Percentiles rank a stretch among this genome's conserved stretches.
phyloP scores from a whole-genome alignment of 2,329 filamentous ascomycete genomes.

The Xylariaceae sp. region DNA sequence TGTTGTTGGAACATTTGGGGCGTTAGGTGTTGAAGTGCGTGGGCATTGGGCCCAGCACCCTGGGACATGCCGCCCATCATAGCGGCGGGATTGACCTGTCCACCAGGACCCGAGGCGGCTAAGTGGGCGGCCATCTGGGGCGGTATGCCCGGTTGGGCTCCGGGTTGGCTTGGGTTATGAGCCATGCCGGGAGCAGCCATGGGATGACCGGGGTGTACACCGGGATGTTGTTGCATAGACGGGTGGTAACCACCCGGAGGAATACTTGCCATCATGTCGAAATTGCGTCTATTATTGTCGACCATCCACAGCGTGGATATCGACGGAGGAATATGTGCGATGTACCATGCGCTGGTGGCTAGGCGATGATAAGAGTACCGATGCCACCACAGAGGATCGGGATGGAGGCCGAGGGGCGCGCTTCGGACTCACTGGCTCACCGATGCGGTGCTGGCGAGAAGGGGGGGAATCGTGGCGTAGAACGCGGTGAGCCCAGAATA shows the following conservation, averaged over 20 bases:
- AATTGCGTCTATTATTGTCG: slow-evolving; percentile 42
- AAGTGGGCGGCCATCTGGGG: slow-evolving; percentile 65
- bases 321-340: slow-evolving; percentile 41
- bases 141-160: slow-evolving; percentile 59
- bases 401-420: slow-evolving; percentile 2
- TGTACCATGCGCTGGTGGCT: slow-evolving; percentile 43
- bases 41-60: slow-evolving; percentile 58
- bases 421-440: neutral
- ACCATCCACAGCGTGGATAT: slow-evolving; percentile 57
- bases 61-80: slow-evolving; percentile 76
- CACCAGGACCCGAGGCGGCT: slow-evolving; percentile 65
- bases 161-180: slow-evolving; percentile 65
- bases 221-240: slow-evolving; percentile 66
- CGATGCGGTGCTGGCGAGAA: neutral
- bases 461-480: neutral
- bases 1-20: slow-evolving; percentile 54
- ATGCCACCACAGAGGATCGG: slow-evolving; percentile 15
- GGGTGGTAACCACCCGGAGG: slow-evolving; percentile 60
- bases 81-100: slow-evolving; percentile 65
- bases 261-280: slow-evolving; percentile 66
- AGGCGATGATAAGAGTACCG: slow-evolving; percentile 10
- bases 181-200: slow-evolving; percentile 55
- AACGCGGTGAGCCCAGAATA: slow-evolving; percentile 1
- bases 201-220: slow-evolving; percentile 60
- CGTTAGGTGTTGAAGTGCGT: slow-evolving; percentile 67